Conservation (phyloP, 2,329 filamentous ascomycete genomes). For the Colletotrichum musae region DNA sequence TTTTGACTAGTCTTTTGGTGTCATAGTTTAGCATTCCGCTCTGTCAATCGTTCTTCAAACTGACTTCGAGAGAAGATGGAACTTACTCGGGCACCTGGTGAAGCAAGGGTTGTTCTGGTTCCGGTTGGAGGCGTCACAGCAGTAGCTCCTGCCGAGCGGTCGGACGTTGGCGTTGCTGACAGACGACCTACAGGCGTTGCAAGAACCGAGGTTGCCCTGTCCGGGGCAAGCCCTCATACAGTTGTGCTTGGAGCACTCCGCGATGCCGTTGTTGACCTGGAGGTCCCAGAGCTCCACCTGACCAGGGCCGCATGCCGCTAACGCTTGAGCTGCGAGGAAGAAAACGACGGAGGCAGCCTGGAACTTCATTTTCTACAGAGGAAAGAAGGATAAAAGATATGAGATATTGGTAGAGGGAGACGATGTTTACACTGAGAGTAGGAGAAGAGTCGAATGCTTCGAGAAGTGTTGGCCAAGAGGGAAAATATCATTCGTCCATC, state of each 20-base stretch:
- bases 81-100: neutral
- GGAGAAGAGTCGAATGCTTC: too few species aligned
- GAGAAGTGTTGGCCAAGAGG: too few species aligned
- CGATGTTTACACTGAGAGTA: too few species aligned
- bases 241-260: neutral
- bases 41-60: too few species aligned
- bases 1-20: too few species aligned
- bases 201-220: neutral
- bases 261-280: slow-evolving; percentile 1
- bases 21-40: too few species aligned
- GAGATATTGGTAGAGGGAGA: too few species aligned
- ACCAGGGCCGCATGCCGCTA: neutral
- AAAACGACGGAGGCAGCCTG: neutral
- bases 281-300: slow-evolving; percentile 19
- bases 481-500: too few species aligned
- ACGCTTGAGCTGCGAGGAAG: slow-evolving; percentile 6
- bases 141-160: slow-evolving; percentile 13
- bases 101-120: neutral
- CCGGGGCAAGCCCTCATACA: neutral
- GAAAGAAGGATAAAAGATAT: neutral
- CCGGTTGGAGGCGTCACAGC: neutral
- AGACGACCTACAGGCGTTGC: neutral
- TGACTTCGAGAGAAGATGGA: too few species aligned
- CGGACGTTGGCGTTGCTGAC: neutral
- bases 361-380: slow-evolving; percentile 5